Conservation (phyloP, 176 grass and related monocot genomes). For the Raddia distichophylla region DNA sequence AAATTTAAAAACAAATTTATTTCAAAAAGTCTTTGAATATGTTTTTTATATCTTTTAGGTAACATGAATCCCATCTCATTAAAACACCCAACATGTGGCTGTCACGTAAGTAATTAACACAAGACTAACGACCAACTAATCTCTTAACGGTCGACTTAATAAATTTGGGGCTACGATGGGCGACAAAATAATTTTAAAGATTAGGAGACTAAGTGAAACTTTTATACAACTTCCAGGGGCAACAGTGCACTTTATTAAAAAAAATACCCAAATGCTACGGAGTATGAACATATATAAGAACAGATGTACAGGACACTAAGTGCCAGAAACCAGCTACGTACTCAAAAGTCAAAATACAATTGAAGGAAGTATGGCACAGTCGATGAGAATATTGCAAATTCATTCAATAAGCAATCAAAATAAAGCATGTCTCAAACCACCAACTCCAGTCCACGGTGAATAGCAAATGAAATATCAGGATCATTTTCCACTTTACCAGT, state of each 20-base stretch:
- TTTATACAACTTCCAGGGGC: background rate
- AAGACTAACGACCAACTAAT: too few relatives aligned
- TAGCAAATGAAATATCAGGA: background rate
- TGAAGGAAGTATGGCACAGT: background rate
- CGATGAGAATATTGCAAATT: constrained; percentile 14
- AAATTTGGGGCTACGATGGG: too few relatives aligned
- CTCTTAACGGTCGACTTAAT: too few relatives aligned
- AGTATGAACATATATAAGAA: background rate
- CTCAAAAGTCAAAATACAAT: background rate
- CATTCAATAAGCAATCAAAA: background rate
- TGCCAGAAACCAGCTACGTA: constrained; percentile 26
- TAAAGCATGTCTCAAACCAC: background rate
- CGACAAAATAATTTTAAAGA: too few relatives aligned
- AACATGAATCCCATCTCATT: too few relatives aligned
- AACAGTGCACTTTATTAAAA: too few relatives aligned
- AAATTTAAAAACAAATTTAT: too few relatives aligned
- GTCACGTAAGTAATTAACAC: too few relatives aligned
- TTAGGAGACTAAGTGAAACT: too few relatives aligned
- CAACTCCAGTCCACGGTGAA: background rate
- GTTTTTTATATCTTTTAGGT: too few relatives aligned
- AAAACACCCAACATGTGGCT: too few relatives aligned
- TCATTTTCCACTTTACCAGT: constrained; percentile 51
- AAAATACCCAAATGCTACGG: background rate
- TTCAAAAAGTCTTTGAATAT: too few relatives aligned
- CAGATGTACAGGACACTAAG: background rate